Base-by-base conservation (phyloP, 495 filamentous ascomycete species). In the Penicillium taxi region DNA sequence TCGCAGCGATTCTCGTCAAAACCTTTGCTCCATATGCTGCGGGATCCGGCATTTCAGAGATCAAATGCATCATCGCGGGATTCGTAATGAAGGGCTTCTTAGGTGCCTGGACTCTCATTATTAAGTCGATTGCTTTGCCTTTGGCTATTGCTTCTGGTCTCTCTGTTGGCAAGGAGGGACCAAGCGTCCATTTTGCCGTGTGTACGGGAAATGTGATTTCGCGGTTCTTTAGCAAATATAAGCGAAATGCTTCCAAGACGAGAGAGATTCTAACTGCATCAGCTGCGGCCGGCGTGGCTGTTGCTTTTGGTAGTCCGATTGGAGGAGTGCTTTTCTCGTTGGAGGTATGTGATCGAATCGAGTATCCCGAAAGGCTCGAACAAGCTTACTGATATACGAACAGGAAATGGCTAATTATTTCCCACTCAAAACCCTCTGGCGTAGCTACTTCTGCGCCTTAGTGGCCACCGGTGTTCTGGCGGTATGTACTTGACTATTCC, bases 51-150 rank as follows among this genome's bases (percentile, higher is more conserved):
- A 98, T 98, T 39, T 96, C 89, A 17, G 91, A 98, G 66, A 98
- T 98, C 65, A 98, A 98, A 63, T 96, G 91, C 61, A 98, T 98
- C 48, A 94, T 98, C 50, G 90, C 89, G 5, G 91, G 91, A n/a
- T 98, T 98, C 48, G 84, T 96, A 39, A 98, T 98, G 91, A 96
- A 98, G 57, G 91, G 91, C 5, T 98, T 96, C 52, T 72, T 98
- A 26, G 86, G 91, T 20, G 82, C 81, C 44, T 86, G 86, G 82
- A 98, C 91, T 11, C 68, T 98, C 8, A 45, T 93, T 24, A 96
- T 98, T 56, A 98, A 98, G 61, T 94, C 89, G 2, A 75, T 96
- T 35, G 83, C 84, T 22, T 63, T 98, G 32, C 91, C 91, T 0
- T 70, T 98, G 13, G 85, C 91, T 29, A 98, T 98, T 54, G 88